Conservation (phyloP, 2,329 filamentous ascomycete species). For the Lithohypha guttulata region DNA sequence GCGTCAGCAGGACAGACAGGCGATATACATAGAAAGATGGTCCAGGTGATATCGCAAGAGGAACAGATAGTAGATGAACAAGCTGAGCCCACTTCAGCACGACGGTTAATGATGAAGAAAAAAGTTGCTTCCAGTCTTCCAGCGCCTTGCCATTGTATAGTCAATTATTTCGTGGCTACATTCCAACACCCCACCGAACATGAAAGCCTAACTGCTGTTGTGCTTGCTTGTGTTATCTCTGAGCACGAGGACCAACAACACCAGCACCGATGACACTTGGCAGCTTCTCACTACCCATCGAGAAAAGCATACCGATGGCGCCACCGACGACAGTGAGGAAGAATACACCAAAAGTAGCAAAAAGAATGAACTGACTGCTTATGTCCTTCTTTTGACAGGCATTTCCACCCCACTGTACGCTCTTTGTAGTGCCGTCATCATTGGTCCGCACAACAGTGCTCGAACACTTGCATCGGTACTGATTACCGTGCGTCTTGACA, state of each 20-base stretch:
- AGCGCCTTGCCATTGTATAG: too few relatives aligned
- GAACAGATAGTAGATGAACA: too few relatives aligned
- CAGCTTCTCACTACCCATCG: conserved; percentile 74
- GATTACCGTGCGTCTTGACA: conserved; percentile 54
- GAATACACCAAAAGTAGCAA: conserved; percentile 62
- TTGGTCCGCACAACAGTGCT: conserved; percentile 42
- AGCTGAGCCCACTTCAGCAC: too few relatives aligned
- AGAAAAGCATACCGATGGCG: conserved; percentile 67
- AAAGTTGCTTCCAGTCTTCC: too few relatives aligned
- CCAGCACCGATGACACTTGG: conserved; percentile 95
- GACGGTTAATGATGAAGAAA: too few relatives aligned
- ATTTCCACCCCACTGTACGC: conserved; percentile 68
- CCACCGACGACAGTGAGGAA: conserved; percentile 58
- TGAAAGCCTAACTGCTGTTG: too few relatives aligned
- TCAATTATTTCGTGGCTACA: too few relatives aligned
- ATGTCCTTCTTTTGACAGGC: conserved; percentile 89
- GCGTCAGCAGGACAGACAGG: too few relatives aligned
- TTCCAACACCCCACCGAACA: too few relatives aligned
- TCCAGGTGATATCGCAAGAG: too few relatives aligned
- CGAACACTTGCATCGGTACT: conserved; percentile 70
- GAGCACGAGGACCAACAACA: conserved; percentile 57
- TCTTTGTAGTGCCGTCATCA: conserved; percentile 40
- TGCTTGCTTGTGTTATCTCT: too few relatives aligned
- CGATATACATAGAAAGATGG: too few relatives aligned
- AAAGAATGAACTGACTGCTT: conserved; percentile 78